Evolutionary conservation across 371 early-diverging fungal genomes (phyloP).

Genomic region (Lichtheimia ramosa): DNA sequence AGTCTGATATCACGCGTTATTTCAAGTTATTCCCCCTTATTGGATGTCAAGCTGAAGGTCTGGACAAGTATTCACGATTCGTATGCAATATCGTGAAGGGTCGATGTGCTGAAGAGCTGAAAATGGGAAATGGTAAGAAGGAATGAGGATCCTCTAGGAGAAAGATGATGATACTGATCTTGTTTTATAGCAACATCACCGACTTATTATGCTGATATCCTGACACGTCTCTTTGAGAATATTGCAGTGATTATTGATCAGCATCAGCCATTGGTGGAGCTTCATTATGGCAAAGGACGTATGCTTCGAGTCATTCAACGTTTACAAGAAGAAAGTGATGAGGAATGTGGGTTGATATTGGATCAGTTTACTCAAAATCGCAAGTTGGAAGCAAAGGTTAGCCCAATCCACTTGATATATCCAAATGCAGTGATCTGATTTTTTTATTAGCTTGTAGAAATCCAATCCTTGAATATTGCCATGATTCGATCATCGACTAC

Average conservation of each 20-base stretch:
- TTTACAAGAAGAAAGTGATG: constrained; percentile 85
- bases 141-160: constrained; percentile 1
- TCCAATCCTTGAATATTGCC: constrained; percentile 34
- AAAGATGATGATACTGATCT: neutral
- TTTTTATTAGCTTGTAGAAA: constrained; percentile 36
- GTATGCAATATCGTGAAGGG: constrained; percentile 76
- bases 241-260: constrained; percentile 85
- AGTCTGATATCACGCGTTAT: constrained; percentile 77
- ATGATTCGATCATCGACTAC: constrained; percentile 29
- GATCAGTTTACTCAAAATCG: constrained; percentile 64
- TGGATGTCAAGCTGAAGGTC: constrained; percentile 77
- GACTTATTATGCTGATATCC: constrained; percentile 68
- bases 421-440: neutral
- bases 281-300: constrained; percentile 83
- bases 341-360: constrained; percentile 72
- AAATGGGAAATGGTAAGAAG: constrained; percentile 37
- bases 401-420: neutral
- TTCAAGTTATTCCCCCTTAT: constrained; percentile 89
- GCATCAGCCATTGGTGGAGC: constrained; percentile 79
- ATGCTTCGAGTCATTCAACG: constrained; percentile 85
- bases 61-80: constrained; percentile 85
- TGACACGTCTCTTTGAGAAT: constrained; percentile 85
- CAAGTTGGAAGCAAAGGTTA: constrained; percentile 42
- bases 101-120: constrained; percentile 68
- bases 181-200: constrained; percentile 7